phyloP scores from a whole-genome alignment of 305 asterid genomes.

The Plantago coronopus region DNA sequence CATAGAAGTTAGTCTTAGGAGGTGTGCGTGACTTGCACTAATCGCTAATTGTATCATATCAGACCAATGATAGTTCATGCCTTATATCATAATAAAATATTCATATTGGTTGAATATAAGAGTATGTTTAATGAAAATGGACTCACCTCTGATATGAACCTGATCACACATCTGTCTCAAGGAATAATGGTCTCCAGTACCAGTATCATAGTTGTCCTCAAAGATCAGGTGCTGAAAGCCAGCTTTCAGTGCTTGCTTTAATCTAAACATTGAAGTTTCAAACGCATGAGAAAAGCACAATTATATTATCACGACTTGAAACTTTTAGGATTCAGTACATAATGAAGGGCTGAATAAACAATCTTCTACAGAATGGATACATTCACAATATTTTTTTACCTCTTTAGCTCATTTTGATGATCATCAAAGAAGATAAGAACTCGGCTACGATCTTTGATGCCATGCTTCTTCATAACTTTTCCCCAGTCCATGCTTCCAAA shows the following conservation, averaged over 20 bases:
- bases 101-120: background rate
- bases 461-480: conserved; percentile 61
- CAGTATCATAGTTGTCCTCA: conserved; percentile 95
- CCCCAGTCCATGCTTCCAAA: conserved; percentile 94
- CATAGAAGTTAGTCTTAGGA: too few relatives aligned
- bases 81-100: background rate
- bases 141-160: conserved; percentile 62
- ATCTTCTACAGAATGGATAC: too few relatives aligned
- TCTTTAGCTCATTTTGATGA: conserved; percentile 91
- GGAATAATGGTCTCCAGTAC: conserved; percentile 96
- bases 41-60: too few relatives aligned
- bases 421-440: conserved; percentile 94
- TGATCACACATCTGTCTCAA: conserved; percentile 94
- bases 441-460: conserved; percentile 56
- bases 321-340: too few relatives aligned
- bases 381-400: conserved; percentile 33
- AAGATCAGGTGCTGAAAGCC: conserved; percentile 90
- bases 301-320: too few relatives aligned
- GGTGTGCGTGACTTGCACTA: too few relatives aligned
- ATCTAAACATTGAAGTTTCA: conserved; percentile 37
- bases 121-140: conserved; percentile 1
- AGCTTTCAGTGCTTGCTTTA: conserved; percentile 90
- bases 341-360: too few relatives aligned
- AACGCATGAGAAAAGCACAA: background rate
- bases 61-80: too few relatives aligned